phyloP scores from a whole-genome alignment of 2,329 filamentous ascomycete species.

The Trichoderma atroviride region DNA sequence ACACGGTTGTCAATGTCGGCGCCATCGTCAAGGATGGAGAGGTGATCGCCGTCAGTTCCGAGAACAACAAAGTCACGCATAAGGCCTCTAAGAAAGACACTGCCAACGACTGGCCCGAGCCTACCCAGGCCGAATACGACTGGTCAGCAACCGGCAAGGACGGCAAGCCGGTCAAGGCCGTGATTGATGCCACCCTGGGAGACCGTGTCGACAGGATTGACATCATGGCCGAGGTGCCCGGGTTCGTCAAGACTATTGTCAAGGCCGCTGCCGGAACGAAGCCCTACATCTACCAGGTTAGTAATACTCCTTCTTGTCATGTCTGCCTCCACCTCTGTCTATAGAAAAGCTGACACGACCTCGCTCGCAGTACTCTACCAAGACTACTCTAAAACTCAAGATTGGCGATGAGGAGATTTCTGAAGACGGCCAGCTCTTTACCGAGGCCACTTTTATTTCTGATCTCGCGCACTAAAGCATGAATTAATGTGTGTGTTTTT shows the following conservation, averaged over 20 bases:
- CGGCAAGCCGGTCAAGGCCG: constrained; percentile 70
- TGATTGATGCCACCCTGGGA: constrained; percentile 69
- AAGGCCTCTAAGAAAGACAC: constrained; percentile 69
- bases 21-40: constrained; percentile 80
- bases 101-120: constrained; percentile 87
- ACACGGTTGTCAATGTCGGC: constrained; percentile 80
- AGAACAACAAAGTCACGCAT: constrained; percentile 66
- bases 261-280: constrained; percentile 86
- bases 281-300: constrained; percentile 95
- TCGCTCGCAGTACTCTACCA: constrained; percentile 66
- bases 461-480: constrained; percentile 39
- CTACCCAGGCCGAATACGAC: constrained; percentile 70
- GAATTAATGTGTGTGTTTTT: neutral
- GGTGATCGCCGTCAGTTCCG: constrained; percentile 71
- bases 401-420: constrained; percentile 76
- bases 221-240: constrained; percentile 94
- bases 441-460: constrained; percentile 96
- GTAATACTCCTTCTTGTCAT: constrained; percentile 33
- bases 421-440: constrained; percentile 79
- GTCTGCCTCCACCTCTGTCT: neutral
- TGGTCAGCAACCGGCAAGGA: constrained; percentile 82
- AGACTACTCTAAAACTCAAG: constrained; percentile 77
- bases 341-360: neutral
- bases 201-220: constrained; percentile 76
- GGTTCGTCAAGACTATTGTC: constrained; percentile 93